Evolutionary conservation across 352 stramenopile genomes (phyloP).

Genomic region (Globisporangium perplexum): DNA sequence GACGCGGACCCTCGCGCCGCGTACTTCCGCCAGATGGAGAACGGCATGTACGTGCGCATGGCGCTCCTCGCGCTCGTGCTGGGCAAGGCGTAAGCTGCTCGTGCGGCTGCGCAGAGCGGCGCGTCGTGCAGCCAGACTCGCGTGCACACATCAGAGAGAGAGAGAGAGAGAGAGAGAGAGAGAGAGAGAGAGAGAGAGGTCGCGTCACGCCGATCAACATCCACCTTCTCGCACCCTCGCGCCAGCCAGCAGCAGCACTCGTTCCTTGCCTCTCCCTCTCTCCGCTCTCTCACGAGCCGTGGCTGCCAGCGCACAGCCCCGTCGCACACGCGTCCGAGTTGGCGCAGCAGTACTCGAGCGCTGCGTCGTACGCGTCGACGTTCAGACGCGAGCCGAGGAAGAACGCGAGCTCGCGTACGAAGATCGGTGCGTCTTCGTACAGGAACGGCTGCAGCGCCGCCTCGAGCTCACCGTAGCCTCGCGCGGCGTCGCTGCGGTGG

Average conservation of each 20-base stretch:
- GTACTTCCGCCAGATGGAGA: conserved; percentile 97
- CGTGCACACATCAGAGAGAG: no score
- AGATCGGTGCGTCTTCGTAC: conserved; percentile 46
- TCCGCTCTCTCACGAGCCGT: background rate
- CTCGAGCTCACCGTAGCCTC: conserved; percentile 41
- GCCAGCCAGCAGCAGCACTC: background rate
- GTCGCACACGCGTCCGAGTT: conserved; percentile 31
- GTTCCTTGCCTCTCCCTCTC: background rate
- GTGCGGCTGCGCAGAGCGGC: no score
- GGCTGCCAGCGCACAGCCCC: conserved; percentile 22
- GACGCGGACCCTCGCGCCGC: conserved; percentile 94
- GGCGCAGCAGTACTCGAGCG: conserved; percentile 56
- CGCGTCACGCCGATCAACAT: background rate
- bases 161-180: no score
- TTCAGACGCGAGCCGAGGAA: conserved; percentile 69
- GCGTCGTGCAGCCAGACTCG: no score
- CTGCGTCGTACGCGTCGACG: conserved; percentile 58
- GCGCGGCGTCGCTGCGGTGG: conserved; percentile 20
- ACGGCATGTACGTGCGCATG: conserved; percentile 99
- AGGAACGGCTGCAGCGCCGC: conserved; percentile 55
- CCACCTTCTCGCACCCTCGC: background rate
- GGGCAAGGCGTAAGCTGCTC: conserved; percentile 54
- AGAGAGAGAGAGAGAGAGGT: background rate
- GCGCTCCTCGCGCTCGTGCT: conserved; percentile 94
- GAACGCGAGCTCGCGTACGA: conserved; percentile 55